A percentile compares a stretch with the other conserved stretches of the same genome.
These are phyloP conservation scores for Hygrophorus russula DNA, from an alignment of 768 basidiomycete genomes.

Conservation along the genomic window DNA sequence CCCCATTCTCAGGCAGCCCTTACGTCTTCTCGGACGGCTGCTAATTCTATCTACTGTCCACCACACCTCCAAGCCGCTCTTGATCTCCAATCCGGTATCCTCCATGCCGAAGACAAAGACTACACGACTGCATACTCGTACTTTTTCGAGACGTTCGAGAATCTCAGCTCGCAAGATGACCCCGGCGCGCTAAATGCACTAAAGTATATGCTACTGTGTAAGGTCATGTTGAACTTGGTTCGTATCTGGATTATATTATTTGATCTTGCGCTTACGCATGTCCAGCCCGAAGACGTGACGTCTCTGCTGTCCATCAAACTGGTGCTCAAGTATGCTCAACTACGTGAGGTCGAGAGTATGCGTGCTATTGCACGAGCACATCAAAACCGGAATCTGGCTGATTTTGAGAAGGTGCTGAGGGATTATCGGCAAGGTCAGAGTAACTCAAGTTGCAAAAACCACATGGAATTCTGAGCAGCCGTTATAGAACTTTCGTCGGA, in stretches of 20 bases:
- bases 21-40: conserved; percentile 68
- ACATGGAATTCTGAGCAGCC: conserved; percentile 8
- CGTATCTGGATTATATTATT: conserved; percentile 15
- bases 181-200: conserved; percentile 67
- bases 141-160: conserved; percentile 96
- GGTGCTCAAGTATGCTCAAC: conserved; percentile 76
- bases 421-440: conserved; percentile 69
- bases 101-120: conserved; percentile 96
- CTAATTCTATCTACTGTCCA: conserved; percentile 70
- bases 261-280: neutral
- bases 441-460: conserved; percentile 8
- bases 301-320: conserved; percentile 80
- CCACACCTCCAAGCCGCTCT: conserved; percentile 30
- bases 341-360: conserved; percentile 91
- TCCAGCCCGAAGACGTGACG: conserved; percentile 89
- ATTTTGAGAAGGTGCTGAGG: conserved; percentile 80
- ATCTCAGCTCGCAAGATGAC: conserved; percentile 67
- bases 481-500: conserved; percentile 83
- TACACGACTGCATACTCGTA: conserved; percentile 96
- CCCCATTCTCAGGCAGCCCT: conserved; percentile 42
- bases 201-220: conserved; percentile 98
- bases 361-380: conserved; percentile 91
- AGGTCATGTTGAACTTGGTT: conserved; percentile 94
- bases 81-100: conserved; percentile 52
- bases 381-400: conserved; percentile 77